Evolutionary conservation across 495 filamentous ascomycete species (phyloP).

Genomic region (Penicillium herquei): DNA sequence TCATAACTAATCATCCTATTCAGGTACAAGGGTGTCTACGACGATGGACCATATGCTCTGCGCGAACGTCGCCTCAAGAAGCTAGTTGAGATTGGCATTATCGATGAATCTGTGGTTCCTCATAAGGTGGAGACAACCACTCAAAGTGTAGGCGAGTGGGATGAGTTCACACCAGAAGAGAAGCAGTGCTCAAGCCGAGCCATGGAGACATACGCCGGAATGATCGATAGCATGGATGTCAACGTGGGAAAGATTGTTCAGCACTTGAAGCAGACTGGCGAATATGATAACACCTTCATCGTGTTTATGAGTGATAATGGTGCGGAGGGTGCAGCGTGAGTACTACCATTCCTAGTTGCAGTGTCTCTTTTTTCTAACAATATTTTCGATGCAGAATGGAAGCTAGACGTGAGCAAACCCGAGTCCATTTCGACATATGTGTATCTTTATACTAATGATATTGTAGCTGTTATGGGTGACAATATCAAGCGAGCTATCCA

Average conservation of each 20-base stretch:
- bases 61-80: constrained; percentile 29
- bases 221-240: constrained; percentile 51
- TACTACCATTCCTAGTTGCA: constrained; percentile 18
- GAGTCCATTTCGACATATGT: background rate
- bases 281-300: constrained; percentile 54
- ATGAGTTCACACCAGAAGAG: constrained; percentile 37
- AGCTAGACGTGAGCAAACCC: constrained; percentile 3
- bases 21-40: constrained; percentile 39
- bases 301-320: constrained; percentile 56
- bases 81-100: constrained; percentile 37
- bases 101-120: constrained; percentile 31
- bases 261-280: constrained; percentile 45
- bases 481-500: constrained; percentile 38
- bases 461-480: constrained; percentile 27
- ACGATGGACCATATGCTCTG: constrained; percentile 38
- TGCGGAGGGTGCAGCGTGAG: constrained; percentile 41
- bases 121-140: constrained; percentile 21
- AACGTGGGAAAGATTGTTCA: constrained; percentile 49
- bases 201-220: constrained; percentile 54
- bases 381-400: constrained; percentile 2
- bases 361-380: constrained; percentile 33
- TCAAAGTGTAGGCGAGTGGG: constrained; percentile 29
- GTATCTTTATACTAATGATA: background rate
- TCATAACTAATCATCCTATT: background rate
- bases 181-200: constrained; percentile 38